Percentiles rank a stretch among this genome's conserved stretches.
These are phyloP conservation scores for Iris macrosiphon DNA, from an alignment of 106 monocot genomes.

Conservation along the genomic window DNA sequence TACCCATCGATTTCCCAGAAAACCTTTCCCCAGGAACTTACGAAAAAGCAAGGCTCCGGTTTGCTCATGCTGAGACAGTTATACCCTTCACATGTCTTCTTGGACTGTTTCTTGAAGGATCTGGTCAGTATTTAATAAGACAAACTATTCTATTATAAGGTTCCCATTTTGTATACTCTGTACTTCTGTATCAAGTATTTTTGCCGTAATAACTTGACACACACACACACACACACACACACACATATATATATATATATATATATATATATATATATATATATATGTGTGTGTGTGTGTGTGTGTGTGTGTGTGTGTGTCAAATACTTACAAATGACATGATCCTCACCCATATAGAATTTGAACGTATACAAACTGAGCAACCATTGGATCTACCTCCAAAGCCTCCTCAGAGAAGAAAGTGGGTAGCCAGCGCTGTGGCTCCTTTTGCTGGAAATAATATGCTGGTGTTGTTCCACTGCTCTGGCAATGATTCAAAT, in stretches of 20 bases:
- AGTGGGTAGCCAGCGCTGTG: constrained; percentile 69
- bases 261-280: no score
- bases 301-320: no score
- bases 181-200: no score
- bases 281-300: no score
- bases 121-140: constrained; percentile 33
- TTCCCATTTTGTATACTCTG: no score
- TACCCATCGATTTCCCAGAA: constrained; percentile 37
- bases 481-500: constrained; percentile 33
- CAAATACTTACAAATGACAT: no score
- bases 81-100: constrained; percentile 93
- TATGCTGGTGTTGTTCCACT: constrained; percentile 74
- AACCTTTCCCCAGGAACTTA: constrained; percentile 48
- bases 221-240: no score
- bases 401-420: constrained; percentile 77
- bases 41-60: constrained; percentile 96
- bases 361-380: constrained; percentile 61
- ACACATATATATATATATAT: no score
- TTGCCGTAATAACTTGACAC: no score
- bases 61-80: constrained; percentile 98
- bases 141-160: not conserved
- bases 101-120: constrained; percentile 81
- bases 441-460: constrained; percentile 95
- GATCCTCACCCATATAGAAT: no score
- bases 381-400: constrained; percentile 60